Percentiles rank a stretch among this genome's conserved stretches.
phyloP scores from a whole-genome alignment of 2,329 filamentous ascomycete species.

The Colletotrichum tabaci region DNA sequence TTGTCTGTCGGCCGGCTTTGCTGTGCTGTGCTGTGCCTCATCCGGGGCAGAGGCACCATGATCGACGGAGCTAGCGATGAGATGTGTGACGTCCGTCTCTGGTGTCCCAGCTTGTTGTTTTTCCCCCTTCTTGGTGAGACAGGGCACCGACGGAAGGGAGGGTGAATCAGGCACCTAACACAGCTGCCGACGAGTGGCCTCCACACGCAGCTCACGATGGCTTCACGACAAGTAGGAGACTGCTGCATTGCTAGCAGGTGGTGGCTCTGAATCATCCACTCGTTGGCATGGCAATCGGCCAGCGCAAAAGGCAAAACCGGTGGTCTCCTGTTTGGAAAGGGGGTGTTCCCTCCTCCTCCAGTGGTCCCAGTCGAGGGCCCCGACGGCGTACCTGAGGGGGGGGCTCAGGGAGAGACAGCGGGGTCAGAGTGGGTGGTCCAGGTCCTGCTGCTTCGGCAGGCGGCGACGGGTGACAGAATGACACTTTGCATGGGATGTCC shows the following conservation, averaged over 20 bases:
- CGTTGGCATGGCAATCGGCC: slow-evolving; percentile 38
- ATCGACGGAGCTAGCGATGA: slow-evolving; percentile 38
- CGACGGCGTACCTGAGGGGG: slow-evolving; percentile 7
- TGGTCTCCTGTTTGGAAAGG: slow-evolving; percentile 25
- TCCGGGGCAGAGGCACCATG: slow-evolving; percentile 24
- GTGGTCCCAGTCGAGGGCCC: slow-evolving; percentile 7
- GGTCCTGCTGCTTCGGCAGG: neutral
- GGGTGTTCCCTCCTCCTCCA: slow-evolving; percentile 35
- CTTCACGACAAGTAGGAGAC: slow-evolving; percentile 21
- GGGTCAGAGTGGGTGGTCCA: neutral
- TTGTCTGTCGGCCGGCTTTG: slow-evolving; percentile 25
- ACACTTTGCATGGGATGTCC: slow-evolving; percentile 31
- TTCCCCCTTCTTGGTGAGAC: slow-evolving; percentile 29
- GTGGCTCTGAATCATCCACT: slow-evolving; percentile 7
- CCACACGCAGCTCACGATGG: slow-evolving; percentile 28
- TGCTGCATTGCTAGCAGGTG: slow-evolving; percentile 12
- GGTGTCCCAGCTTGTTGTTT: slow-evolving; percentile 3
- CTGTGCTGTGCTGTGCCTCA: neutral
- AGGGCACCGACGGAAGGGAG: slow-evolving; percentile 28
- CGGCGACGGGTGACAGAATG: slow-evolving; percentile 8
- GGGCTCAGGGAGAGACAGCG: slow-evolving; percentile 6
- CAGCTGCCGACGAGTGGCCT: slow-evolving; percentile 11
- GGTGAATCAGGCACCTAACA: slow-evolving; percentile 2
- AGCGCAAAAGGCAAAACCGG: slow-evolving; percentile 21
- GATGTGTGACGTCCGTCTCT: slow-evolving; percentile 24